phyloP scores from a whole-genome alignment of 805 yeast genomes.

The Pichia sporocuriosa region DNA sequence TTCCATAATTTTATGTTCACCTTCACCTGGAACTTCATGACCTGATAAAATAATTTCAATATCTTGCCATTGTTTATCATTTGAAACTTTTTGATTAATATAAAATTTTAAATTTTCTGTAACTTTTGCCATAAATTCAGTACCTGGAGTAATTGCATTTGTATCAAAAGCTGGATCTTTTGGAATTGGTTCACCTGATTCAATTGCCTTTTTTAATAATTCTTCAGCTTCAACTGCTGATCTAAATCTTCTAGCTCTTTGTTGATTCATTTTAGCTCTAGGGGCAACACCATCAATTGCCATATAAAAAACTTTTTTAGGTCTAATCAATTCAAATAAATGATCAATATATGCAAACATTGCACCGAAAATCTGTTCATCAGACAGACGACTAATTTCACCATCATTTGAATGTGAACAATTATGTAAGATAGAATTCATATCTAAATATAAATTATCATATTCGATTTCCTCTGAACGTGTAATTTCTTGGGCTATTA shows the following conservation, averaged over 20 bases:
- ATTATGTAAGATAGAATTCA: slow-evolving; percentile 93
- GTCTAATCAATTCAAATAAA: slow-evolving; percentile 78
- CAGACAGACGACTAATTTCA: slow-evolving; percentile 60
- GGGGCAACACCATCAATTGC: slow-evolving; percentile 99
- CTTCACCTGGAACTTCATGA: slow-evolving; percentile 97
- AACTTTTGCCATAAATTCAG: slow-evolving; percentile 89
- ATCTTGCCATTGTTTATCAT: slow-evolving; percentile 81
- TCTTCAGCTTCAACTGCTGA: slow-evolving; percentile 90
- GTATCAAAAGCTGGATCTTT: slow-evolving; percentile 85
- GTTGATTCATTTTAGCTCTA: slow-evolving; percentile 97
- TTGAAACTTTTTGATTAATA: slow-evolving; percentile 79
- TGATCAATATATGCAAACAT: slow-evolving; percentile 94
- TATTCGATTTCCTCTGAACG: slow-evolving; percentile 84
- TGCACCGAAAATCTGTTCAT: slow-evolving; percentile 88
- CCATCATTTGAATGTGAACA: slow-evolving; percentile 82
- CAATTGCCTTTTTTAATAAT: slow-evolving; percentile 64
- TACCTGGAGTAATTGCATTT: slow-evolving; percentile 93
- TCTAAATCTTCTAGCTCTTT: slow-evolving; percentile 90
- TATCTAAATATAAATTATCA: slow-evolving; percentile 90
- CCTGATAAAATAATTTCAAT: slow-evolving; percentile 77
- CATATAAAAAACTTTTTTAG: slow-evolving; percentile 83
- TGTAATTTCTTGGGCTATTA: slow-evolving; percentile 79
- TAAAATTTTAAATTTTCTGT: slow-evolving; percentile 78
- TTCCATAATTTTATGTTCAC: slow-evolving; percentile 96
- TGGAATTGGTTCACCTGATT: slow-evolving; percentile 67